phyloP scores from a whole-genome alignment of 345 rosid genomes.

The Rhodomyrtus tomentosa region DNA sequence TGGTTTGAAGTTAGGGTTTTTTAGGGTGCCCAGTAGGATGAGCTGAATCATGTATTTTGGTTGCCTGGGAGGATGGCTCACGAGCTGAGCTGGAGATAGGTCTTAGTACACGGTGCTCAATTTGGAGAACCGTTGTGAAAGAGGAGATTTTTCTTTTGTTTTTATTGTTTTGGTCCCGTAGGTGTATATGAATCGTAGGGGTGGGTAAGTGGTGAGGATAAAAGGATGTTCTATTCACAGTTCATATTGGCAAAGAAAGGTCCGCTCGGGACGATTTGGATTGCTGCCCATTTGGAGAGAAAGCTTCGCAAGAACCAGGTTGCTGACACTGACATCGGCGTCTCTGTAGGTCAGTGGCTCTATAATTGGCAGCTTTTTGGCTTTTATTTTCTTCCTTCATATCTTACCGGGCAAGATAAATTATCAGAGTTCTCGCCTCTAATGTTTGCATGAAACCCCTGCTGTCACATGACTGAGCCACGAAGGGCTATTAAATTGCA shows the following conservation, averaged over 20 bases:
- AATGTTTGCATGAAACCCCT: not conserved
- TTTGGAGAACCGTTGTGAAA: not conserved
- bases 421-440: not conserved
- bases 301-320: slow-evolving; percentile 99
- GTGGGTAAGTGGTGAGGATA: slow-evolving; percentile 8
- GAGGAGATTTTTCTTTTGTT: not conserved
- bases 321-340: slow-evolving; percentile 97
- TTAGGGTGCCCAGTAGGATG: not conserved
- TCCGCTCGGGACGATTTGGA: slow-evolving; percentile 99
- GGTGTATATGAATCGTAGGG: slow-evolving; percentile 6
- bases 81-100: not conserved
- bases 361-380: not conserved
- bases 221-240: slow-evolving; percentile 88
- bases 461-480: not conserved
- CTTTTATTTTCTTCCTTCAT: not conserved
- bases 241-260: slow-evolving; percentile 99
- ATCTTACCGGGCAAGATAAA: not conserved
- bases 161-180: slow-evolving; percentile 10
- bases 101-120: not conserved
- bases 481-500: not conserved
- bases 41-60: not conserved
- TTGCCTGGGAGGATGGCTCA: not conserved
- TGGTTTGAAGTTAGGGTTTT: not conserved
- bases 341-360: slow-evolving; percentile 65
- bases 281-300: slow-evolving; percentile 98